Percentiles rank a stretch among this genome's conserved stretches.
Evolutionary conservation across 495 filamentous ascomycete genomes (phyloP).

Genomic region (Penicillium diatomitis): DNA sequence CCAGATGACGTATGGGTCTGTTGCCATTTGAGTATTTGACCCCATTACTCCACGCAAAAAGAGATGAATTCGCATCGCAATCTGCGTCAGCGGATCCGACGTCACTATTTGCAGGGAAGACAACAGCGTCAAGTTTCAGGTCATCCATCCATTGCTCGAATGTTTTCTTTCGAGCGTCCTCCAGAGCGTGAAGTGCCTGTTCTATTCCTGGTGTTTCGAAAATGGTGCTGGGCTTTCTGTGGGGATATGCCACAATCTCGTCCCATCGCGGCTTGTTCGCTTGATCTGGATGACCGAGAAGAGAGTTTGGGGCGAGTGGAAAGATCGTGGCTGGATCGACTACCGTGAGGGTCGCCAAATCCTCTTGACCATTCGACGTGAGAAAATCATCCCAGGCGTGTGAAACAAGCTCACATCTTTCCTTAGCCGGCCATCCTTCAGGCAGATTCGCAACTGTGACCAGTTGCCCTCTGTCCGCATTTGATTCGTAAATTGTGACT

Average conservation of each 20-base stretch:
- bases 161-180: conserved; percentile 22
- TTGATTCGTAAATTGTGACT: conserved; percentile 23
- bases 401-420: conserved; percentile 25
- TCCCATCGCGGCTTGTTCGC: conserved; percentile 22
- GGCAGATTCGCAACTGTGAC: conserved; percentile 25
- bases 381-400: conserved; percentile 31
- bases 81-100: conserved; percentile 24
- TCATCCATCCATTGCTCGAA: conserved; percentile 28
- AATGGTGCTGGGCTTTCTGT: conserved; percentile 15
- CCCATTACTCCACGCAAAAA: conserved; percentile 26
- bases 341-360: conserved; percentile 13
- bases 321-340: conserved; percentile 26
- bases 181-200: conserved; percentile 21
- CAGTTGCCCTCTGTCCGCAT: conserved; percentile 18
- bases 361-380: conserved; percentile 16
- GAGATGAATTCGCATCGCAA: conserved; percentile 14
- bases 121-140: conserved; percentile 23
- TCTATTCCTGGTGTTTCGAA: conserved; percentile 17
- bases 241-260: conserved; percentile 27
- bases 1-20: conserved; percentile 25
- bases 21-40: conserved; percentile 32
- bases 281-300: conserved; percentile 21
- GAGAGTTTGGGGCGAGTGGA: conserved; percentile 22
- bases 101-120: conserved; percentile 27
- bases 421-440: conserved; percentile 23